Conservation (phyloP, 2,329 filamentous ascomycete species). For the Aaosphaeria pasadenensis region DNA sequence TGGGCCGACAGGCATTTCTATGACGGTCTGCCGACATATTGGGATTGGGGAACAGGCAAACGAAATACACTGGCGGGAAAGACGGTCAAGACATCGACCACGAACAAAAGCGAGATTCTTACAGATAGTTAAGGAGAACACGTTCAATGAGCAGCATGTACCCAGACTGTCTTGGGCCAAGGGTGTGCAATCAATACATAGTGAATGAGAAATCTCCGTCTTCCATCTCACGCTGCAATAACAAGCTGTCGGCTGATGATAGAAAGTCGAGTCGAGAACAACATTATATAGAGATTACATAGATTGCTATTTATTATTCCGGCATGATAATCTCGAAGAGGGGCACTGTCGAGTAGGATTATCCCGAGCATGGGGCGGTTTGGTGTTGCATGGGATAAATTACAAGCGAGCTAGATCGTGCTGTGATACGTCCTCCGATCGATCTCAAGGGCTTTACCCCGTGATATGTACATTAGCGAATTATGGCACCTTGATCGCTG, state of each 20-base stretch:
- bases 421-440: constrained; percentile 20
- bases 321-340: constrained; percentile 14
- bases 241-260: constrained; percentile 15
- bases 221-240: constrained; percentile 12
- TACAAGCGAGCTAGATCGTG: constrained; percentile 13
- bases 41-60: constrained; percentile 1
- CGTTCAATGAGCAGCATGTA: constrained; percentile 8
- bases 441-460: constrained; percentile 13
- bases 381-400: constrained; percentile 27
- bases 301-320: constrained; percentile 31
- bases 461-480: background rate
- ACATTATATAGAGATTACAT: constrained; percentile 21
- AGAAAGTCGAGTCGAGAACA: constrained; percentile 13
- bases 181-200: constrained; percentile 19
- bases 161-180: constrained; percentile 8
- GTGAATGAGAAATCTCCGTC: constrained; percentile 21
- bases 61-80: constrained; percentile 5
- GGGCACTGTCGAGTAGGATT: constrained; percentile 19
- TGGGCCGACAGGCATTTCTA: constrained; percentile 3
- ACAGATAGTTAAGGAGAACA: constrained; percentile 14
- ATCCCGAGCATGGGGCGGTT: constrained; percentile 17
- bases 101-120: constrained; percentile 12
- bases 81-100: constrained; percentile 8
- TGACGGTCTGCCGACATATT: constrained; percentile 11
- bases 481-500: too few species aligned